These are phyloP conservation scores for Botrytis fabae DNA, from an alignment of 2,329 filamentous ascomycete genomes.

Conservation along the genomic window DNA sequence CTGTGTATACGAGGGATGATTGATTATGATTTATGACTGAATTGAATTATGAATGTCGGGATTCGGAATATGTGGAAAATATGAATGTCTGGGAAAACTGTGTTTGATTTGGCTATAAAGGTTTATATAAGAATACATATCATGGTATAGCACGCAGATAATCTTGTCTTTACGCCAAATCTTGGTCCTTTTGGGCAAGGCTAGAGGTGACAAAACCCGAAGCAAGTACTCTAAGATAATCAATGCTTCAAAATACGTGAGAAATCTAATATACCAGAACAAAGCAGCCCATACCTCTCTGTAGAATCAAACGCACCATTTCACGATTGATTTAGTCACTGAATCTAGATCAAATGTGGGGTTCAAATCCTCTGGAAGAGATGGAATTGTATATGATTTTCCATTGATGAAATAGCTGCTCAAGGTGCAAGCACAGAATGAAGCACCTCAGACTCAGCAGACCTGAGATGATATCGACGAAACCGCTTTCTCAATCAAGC, in stretches of 20 bases:
- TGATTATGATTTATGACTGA: not conserved
- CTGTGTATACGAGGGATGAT: conserved; percentile 9
- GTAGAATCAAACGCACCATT: too few species aligned
- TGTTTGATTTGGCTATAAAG: not conserved
- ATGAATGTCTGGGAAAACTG: too few species aligned
- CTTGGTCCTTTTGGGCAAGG: not conserved
- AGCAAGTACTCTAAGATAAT: not conserved
- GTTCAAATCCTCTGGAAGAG: too few species aligned
- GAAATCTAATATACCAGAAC: not conserved
- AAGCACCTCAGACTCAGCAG: too few species aligned
- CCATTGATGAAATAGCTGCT: too few species aligned
- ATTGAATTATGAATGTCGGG: not conserved
- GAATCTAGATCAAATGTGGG: too few species aligned
- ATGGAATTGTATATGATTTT: too few species aligned
- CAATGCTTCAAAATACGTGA: not conserved
- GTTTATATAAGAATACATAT: not conserved
- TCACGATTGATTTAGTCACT: too few species aligned
- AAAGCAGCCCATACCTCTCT: not conserved
- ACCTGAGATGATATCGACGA: too few species aligned
- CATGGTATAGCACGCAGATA: not conserved
- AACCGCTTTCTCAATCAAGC: too few species aligned
- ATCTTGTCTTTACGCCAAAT: not conserved
- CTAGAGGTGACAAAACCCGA: not conserved
- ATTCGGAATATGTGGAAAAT: not conserved
- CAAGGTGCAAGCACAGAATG: too few species aligned